Conservation (phyloP, 2,329 filamentous ascomycete genomes). For the Phaeomoniella chlamydospora region DNA sequence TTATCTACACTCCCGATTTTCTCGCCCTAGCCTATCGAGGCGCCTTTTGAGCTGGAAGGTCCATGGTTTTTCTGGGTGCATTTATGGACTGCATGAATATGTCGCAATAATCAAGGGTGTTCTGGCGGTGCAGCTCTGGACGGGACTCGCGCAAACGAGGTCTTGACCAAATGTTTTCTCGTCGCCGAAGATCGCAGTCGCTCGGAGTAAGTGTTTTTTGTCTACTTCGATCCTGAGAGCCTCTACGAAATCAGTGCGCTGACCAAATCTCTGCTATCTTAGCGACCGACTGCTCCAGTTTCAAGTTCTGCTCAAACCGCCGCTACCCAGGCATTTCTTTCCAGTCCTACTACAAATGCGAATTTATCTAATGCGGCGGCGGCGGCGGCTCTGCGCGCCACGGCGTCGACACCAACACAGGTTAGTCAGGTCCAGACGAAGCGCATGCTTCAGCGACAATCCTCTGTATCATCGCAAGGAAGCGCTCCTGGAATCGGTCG, state of each 20-base stretch:
- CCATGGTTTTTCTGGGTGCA: no score
- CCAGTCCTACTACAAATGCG: conserved; percentile 46
- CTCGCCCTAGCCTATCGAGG: no score
- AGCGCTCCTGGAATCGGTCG: conserved; percentile 28
- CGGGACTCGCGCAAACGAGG: conserved; percentile 7
- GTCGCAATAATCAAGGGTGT: no score
- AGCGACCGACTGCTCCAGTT: conserved; percentile 51
- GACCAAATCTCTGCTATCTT: conserved; percentile 6
- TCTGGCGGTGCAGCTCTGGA: no score
- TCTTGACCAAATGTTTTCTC: conserved; percentile 16
- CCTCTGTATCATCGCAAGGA: conserved; percentile 55
- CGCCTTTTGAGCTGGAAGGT: no score
- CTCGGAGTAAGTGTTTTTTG: conserved; percentile 9
- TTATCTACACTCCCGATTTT: no score
- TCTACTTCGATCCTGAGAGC: no score
- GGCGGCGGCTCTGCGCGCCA: conserved; percentile 66
- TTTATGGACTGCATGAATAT: no score
- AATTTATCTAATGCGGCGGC: conserved; percentile 74
- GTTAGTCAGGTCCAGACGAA: conserved; percentile 79
- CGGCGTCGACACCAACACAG: conserved; percentile 62
- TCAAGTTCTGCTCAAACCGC: conserved; percentile 65
- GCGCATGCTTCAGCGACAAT: conserved; percentile 59
- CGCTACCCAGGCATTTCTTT: conserved; percentile 67
- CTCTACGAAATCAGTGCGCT: no score
- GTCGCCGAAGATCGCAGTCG: conserved; percentile 18